Evolutionary conservation across 371 early-diverging fungal species (phyloP).

Genomic region (Lichtheimia hyalospora): DNA sequence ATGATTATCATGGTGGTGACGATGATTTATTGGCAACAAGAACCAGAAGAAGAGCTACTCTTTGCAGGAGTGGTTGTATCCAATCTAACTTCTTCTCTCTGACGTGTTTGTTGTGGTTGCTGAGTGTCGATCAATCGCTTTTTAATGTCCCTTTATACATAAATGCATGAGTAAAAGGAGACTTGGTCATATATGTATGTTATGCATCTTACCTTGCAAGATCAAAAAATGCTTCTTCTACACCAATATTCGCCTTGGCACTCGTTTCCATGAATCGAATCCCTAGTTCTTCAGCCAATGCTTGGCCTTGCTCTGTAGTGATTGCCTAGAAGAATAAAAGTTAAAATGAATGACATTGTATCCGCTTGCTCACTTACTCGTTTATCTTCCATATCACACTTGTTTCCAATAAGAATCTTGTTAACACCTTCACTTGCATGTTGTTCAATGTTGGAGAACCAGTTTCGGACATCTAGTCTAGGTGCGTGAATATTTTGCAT

Average conservation of each 20-base stretch:
- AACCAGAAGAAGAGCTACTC: slow-evolving; percentile 18
- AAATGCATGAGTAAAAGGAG: background rate
- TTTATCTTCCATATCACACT: slow-evolving; percentile 92
- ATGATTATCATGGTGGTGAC: background rate
- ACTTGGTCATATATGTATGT: background rate
- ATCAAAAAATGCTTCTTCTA: slow-evolving; percentile 97
- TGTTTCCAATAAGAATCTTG: slow-evolving; percentile 99
- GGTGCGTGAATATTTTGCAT: too few species aligned
- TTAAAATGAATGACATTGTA: background rate
- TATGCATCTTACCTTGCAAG: slow-evolving; percentile 77
- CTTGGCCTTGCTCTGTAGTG: slow-evolving; percentile 76
- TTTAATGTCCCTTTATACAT: slow-evolving; percentile 42
- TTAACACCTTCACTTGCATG: slow-evolving; percentile 97
- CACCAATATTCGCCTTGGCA: slow-evolving; percentile 96
- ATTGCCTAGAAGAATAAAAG: slow-evolving; percentile 48
- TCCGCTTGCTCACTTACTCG: slow-evolving; percentile 56
- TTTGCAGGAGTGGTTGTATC: slow-evolving; percentile 31
- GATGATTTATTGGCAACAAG: slow-evolving; percentile 24
- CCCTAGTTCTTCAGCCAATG: slow-evolving; percentile 83
- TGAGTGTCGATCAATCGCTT: slow-evolving; percentile 53
- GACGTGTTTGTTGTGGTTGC: slow-evolving; percentile 50
- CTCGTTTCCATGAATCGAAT: slow-evolving; percentile 95
- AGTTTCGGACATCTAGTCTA: slow-evolving; percentile 87
- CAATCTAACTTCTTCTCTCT: slow-evolving; percentile 46
- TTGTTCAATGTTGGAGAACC: slow-evolving; percentile 98